Conservation (phyloP, 75 land plant species). For the Selaginella tamariscina region DNA sequence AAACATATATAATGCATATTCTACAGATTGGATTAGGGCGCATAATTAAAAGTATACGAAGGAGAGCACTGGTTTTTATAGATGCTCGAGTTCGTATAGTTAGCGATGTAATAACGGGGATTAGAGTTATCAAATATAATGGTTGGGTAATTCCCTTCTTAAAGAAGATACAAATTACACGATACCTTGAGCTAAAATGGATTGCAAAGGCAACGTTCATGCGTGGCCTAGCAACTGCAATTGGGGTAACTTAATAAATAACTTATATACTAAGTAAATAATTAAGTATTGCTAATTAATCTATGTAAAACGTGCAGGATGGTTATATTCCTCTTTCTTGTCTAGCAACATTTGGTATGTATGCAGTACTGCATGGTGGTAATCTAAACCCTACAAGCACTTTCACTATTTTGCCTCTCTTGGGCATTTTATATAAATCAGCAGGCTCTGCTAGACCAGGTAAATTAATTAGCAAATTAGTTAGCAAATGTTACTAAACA, state of each 20-base stretch:
- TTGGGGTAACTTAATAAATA: slow-evolving; percentile 16
- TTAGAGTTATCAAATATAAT: slow-evolving; percentile 32
- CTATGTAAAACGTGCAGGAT: neutral
- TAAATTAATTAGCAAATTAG: neutral
- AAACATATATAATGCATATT: neutral
- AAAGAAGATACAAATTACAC: slow-evolving; percentile 16
- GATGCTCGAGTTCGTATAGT: slow-evolving; percentile 23
- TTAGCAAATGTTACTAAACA: neutral
- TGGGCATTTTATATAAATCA: neutral
- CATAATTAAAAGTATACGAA: slow-evolving; percentile 19
- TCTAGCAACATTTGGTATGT: neutral
- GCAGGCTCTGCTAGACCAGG: neutral
- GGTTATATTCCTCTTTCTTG: neutral
- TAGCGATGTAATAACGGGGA: slow-evolving; percentile 21
- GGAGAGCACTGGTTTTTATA: slow-evolving; percentile 18
- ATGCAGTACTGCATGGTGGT: neutral
- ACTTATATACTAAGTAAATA: neutral
- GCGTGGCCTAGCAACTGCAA: slow-evolving; percentile 19
- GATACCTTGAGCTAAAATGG: slow-evolving; percentile 18
- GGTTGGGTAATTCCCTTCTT: slow-evolving; percentile 29
- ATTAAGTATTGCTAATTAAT: too few species aligned
- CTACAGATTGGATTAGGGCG: slow-evolving; percentile 6
- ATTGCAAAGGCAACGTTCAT: slow-evolving; percentile 21
- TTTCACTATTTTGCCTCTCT: neutral
- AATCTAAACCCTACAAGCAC: neutral